Evolutionary conservation across 2,329 filamentous ascomycete species (phyloP).

Genomic region (Aspergillus sp.): DNA sequence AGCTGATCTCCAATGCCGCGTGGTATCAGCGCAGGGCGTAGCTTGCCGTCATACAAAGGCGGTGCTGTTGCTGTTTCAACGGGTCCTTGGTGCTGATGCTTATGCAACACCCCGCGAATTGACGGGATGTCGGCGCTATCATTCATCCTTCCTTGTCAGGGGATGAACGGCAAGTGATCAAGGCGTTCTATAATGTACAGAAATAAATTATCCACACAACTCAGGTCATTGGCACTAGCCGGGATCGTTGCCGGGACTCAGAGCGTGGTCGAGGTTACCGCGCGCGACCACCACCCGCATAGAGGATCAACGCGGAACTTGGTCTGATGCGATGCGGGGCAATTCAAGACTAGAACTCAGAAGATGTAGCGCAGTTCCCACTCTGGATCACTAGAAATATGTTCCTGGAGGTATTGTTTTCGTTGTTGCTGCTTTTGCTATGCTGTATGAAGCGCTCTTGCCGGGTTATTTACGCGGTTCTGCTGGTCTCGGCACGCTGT

Average conservation of each 20-base stretch:
- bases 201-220: not conserved
- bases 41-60: not conserved
- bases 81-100: not conserved
- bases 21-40: not conserved
- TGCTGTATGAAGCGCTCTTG: not conserved
- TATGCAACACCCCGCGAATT: not conserved
- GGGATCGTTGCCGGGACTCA: not conserved
- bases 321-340: too few species aligned
- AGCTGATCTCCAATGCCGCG: constrained; percentile 7
- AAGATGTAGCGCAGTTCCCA: too few species aligned
- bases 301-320: not conserved
- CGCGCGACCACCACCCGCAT: not conserved
- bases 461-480: not conserved
- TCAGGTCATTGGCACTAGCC: not conserved
- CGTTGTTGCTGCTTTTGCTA: not conserved
- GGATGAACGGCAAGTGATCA: not conserved
- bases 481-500: not conserved
- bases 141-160: not conserved
- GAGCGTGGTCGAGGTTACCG: not conserved
- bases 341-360: too few species aligned
- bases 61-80: not conserved
- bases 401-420: not conserved
- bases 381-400: not conserved
- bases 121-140: not conserved
- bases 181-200: not conserved